These are phyloP conservation scores for Eragrostis tef DNA, from an alignment of 202 grass and related monocot species.

Conservation along the genomic window DNA sequence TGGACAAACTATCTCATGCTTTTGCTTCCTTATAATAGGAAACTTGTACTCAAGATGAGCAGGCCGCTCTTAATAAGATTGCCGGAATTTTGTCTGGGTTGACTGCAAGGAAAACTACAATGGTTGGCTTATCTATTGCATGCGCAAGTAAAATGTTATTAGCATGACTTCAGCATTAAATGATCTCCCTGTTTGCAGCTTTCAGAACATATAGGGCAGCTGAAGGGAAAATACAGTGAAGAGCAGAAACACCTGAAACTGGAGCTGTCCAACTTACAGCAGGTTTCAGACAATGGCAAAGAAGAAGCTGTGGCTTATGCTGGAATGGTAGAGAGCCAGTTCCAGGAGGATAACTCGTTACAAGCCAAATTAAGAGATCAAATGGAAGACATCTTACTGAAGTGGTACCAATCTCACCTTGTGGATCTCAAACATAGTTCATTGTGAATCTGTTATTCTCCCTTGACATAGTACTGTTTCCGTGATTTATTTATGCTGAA, in stretches of 20 bases:
- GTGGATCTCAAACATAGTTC: constrained; percentile 33
- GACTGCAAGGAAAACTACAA: constrained; percentile 57
- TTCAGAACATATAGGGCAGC: constrained; percentile 51
- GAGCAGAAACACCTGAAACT: constrained; percentile 49
- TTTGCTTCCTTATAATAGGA: constrained; percentile 55
- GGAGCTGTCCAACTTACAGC: constrained; percentile 58
- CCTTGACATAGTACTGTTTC: constrained; percentile 24
- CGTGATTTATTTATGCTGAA: constrained; percentile 35
- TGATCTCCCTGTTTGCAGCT: constrained; percentile 55
- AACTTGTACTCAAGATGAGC: constrained; percentile 65
- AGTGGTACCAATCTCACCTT: constrained; percentile 60
- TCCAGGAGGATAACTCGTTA: constrained; percentile 51
- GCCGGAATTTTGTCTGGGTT: constrained; percentile 64
- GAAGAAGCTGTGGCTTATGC: constrained; percentile 48
- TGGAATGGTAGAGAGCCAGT: constrained; percentile 51
- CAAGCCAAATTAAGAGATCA: constrained; percentile 45
- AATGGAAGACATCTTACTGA: constrained; percentile 56
- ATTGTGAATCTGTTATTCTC: constrained; percentile 27
- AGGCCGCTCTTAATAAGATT: constrained; percentile 63
- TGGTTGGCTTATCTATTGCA: constrained; percentile 56
- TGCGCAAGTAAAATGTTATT: constrained; percentile 12
- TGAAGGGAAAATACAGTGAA: constrained; percentile 59
- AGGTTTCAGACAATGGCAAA: constrained; percentile 57
- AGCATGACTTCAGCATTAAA: constrained; percentile 29
- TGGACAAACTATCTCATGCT: constrained; percentile 12